Evolutionary conservation across 2,329 filamentous ascomycete genomes (phyloP).

Genomic region (Lachnellula suecica): DNA sequence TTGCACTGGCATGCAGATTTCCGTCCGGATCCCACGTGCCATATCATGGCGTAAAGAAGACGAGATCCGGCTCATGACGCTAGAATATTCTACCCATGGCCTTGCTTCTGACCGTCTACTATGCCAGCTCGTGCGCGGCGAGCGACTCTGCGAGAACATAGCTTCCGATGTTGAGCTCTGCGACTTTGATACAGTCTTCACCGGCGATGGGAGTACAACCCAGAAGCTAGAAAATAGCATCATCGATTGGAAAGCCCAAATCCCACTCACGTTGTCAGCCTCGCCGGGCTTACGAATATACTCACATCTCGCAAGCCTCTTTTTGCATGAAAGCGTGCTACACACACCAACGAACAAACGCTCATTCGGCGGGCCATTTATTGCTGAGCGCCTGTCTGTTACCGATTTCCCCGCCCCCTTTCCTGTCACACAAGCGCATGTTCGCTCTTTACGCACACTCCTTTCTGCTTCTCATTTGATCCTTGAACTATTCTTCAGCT

Average conservation of each 20-base stretch:
- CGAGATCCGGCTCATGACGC: conserved; percentile 3
- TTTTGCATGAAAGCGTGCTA: conserved; percentile 7
- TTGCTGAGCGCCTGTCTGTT: conserved; percentile 6
- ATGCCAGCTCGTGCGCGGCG: conserved; percentile 6
- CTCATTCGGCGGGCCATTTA: conserved; percentile 9
- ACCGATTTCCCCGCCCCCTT: conserved; percentile 6
- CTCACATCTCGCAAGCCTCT: conserved; percentile 2
- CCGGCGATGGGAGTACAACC: no score
- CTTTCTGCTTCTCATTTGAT: conserved; percentile 4
- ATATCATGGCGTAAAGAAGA: conserved; percentile 2
- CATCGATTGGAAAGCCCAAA: conserved; percentile 8
- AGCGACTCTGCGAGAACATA: conserved; percentile 5
- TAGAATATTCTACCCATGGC: conserved; percentile 7
- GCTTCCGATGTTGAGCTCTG: conserved; percentile 1
- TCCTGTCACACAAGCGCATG: conserved; percentile 4
- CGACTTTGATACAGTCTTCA: not conserved
- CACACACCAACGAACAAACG: conserved; percentile 7
- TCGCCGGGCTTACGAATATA: not conserved
- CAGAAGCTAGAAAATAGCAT: conserved; percentile 7
- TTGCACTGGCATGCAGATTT: not conserved
- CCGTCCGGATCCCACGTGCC: conserved; percentile 1
- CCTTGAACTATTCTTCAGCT: not conserved
- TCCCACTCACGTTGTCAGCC: not conserved
- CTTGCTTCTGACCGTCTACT: conserved; percentile 1
- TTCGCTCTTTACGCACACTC: conserved; percentile 1